A percentile compares a stretch with the other conserved stretches of the same genome.
Evolutionary conservation across 768 basidiomycete genomes (phyloP).

Genomic region (Austroboletus eburneus): DNA sequence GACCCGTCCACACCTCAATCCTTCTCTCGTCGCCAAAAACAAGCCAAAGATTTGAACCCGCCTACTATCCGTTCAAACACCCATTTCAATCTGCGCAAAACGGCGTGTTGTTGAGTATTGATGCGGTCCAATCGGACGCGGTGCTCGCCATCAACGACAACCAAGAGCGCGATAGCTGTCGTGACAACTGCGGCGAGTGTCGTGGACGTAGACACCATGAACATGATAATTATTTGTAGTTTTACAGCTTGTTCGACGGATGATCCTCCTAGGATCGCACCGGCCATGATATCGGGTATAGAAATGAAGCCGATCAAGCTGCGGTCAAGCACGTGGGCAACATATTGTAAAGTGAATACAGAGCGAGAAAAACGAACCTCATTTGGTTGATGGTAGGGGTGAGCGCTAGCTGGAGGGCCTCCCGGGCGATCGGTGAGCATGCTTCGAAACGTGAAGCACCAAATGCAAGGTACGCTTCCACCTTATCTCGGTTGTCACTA

Average conservation of each 20-base stretch:
- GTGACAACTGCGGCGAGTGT: constrained; percentile 66
- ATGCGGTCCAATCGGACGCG: constrained; percentile 64
- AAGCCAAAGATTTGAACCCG: constrained; percentile 4
- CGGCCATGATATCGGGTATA: constrained; percentile 92
- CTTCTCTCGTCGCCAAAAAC: constrained; percentile 9
- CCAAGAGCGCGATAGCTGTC: constrained; percentile 53
- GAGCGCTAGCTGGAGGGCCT: constrained; percentile 75
- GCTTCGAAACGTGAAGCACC: constrained; percentile 84
- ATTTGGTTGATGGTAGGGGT: constrained; percentile 83
- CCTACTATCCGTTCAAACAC: constrained; percentile 18
- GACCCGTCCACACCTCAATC: neutral
- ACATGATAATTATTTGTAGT: constrained; percentile 92
- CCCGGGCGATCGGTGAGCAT: constrained; percentile 70
- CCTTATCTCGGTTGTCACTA: constrained; percentile 80
- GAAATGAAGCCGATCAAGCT: constrained; percentile 74
- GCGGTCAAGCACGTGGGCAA: neutral
- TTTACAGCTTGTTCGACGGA: constrained; percentile 82
- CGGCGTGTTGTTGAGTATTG: constrained; percentile 30
- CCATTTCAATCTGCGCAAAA: constrained; percentile 36
- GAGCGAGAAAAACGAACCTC: constrained; percentile 45
- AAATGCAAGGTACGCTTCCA: constrained; percentile 82
- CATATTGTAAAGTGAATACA: too few relatives aligned
- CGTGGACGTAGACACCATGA: constrained; percentile 82
- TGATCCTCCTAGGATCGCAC: constrained; percentile 83
- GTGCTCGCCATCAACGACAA: constrained; percentile 67